A percentile compares a stretch with the other conserved stretches of the same genome.
Conservation (phyloP, 495 filamentous ascomycete genomes). For the Ascodesmis nigricans region DNA sequence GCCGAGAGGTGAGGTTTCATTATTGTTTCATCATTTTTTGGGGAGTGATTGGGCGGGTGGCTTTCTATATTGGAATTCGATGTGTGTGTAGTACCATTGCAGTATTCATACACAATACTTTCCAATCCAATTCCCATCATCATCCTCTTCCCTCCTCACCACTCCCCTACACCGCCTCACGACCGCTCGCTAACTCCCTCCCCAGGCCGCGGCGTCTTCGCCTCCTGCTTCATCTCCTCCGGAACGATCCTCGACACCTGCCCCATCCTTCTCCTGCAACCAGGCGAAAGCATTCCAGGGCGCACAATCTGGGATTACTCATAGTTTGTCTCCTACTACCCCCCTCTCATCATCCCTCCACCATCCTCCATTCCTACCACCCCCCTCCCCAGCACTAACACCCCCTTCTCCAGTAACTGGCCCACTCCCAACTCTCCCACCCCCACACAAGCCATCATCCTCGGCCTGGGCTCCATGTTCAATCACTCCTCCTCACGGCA, state of each 20-base stretch:
- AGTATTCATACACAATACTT: background rate
- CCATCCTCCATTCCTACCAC: background rate
- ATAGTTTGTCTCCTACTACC: conserved; percentile 30
- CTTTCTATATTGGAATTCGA: too few relatives aligned
- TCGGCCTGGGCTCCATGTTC: conserved; percentile 36
- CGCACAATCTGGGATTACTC: too few relatives aligned
- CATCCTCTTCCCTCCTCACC: conserved; percentile 13
- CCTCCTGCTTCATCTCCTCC: conserved; percentile 25
- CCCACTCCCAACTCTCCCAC: background rate
- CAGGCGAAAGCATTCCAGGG: too few relatives aligned
- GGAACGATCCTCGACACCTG: conserved; percentile 30
- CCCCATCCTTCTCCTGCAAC: conserved; percentile 34
- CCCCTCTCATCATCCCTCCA: background rate
- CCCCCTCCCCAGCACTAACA: background rate
- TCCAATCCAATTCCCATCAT: conserved; percentile 5
- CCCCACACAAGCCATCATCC: conserved; percentile 30
- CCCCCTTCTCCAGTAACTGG: conserved; percentile 1
- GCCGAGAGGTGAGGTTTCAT: conserved; percentile 22
- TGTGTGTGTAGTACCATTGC: conserved; percentile 1
- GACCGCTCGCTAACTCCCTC: background rate
- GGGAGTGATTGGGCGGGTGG: too few relatives aligned
- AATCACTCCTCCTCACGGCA: conserved; percentile 31
- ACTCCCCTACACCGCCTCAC: conserved; percentile 15
- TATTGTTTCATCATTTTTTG: too few relatives aligned
- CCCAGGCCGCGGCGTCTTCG: conserved; percentile 33